Evolutionary conservation across 192 early-diverging fungal species (phyloP).

Genomic region (Lobulomyces angularis): DNA sequence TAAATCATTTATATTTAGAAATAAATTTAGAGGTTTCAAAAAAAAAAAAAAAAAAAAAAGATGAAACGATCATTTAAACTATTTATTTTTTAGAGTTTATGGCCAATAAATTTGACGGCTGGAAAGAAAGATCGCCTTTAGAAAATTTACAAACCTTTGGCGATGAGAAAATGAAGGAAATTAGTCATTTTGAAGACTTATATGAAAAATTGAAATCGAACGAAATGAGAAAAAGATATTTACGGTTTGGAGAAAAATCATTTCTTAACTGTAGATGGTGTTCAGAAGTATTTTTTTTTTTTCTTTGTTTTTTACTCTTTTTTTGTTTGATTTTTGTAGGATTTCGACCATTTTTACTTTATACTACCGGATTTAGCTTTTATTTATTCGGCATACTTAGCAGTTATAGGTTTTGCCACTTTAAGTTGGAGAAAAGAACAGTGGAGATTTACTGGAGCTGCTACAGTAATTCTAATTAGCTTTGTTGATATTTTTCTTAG

Average conservation of each 20-base stretch:
- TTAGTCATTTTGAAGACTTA: slow-evolving; percentile 6
- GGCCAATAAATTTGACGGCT: slow-evolving; percentile 6
- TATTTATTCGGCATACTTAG: slow-evolving; percentile 8
- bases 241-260: slow-evolving; percentile 12
- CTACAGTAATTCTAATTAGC: slow-evolving; percentile 8
- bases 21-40: no score
- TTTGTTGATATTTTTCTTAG: slow-evolving; percentile 1
- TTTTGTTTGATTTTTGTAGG: no score
- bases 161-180: not conserved
- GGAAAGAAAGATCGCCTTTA: slow-evolving; percentile 8
- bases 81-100: slow-evolving; percentile 17
- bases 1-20: no score
- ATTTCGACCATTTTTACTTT: slow-evolving; percentile 8
- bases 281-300: not conserved
- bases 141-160: not conserved
- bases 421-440: slow-evolving; percentile 2
- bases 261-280: slow-evolving; percentile 18
- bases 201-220: slow-evolving; percentile 7
- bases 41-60: no score
- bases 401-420: slow-evolving; percentile 10
- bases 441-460: slow-evolving; percentile 12
- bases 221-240: slow-evolving; percentile 9
- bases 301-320: no score
- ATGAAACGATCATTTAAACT: no score
- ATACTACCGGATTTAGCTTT: slow-evolving; percentile 3